Conservation (phyloP, 192 early-diverging fungal genomes). For the Backusella luteola region DNA sequence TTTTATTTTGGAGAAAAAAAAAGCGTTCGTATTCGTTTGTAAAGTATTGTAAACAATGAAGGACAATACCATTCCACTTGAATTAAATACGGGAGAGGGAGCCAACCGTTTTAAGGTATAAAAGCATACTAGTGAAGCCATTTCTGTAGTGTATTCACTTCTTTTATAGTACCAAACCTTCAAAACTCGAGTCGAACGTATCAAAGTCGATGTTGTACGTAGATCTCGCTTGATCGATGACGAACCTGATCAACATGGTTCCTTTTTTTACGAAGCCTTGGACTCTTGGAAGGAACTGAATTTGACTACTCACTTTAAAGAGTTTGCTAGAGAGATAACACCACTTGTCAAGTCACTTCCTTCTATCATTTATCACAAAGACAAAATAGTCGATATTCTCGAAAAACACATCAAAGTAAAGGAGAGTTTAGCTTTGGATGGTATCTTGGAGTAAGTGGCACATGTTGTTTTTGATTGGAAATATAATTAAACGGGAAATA, state of each 20-base stretch:
- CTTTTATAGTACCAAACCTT: slow-evolving; percentile 71
- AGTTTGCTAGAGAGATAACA: slow-evolving; percentile 66
- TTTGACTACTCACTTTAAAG: slow-evolving; percentile 76
- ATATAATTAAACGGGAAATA: neutral
- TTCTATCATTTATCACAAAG: slow-evolving; percentile 91
- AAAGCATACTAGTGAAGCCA: too few species aligned
- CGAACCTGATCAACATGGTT: slow-evolving; percentile 59
- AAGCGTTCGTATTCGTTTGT: neutral
- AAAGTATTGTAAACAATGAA: slow-evolving; percentile 34
- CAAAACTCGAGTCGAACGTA: slow-evolving; percentile 62
- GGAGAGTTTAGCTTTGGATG: slow-evolving; percentile 72
- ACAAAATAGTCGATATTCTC: slow-evolving; percentile 64
- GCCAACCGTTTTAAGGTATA: slow-evolving; percentile 67
- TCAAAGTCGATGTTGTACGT: slow-evolving; percentile 83
- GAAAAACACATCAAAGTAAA: slow-evolving; percentile 62
- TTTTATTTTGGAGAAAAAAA: neutral
- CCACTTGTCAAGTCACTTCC: slow-evolving; percentile 71
- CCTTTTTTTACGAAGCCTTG: slow-evolving; percentile 85
- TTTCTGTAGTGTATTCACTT: neutral
- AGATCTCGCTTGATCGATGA: slow-evolving; percentile 58
- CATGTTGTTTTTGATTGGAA: neutral
- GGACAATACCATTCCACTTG: slow-evolving; percentile 42
- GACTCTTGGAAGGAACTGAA: slow-evolving; percentile 89
- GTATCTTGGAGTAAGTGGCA: slow-evolving; percentile 73
- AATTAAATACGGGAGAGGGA: slow-evolving; percentile 64